Conservation (phyloP, 139 green algal genomes). For the Chlamydomonas sp. region DNA sequence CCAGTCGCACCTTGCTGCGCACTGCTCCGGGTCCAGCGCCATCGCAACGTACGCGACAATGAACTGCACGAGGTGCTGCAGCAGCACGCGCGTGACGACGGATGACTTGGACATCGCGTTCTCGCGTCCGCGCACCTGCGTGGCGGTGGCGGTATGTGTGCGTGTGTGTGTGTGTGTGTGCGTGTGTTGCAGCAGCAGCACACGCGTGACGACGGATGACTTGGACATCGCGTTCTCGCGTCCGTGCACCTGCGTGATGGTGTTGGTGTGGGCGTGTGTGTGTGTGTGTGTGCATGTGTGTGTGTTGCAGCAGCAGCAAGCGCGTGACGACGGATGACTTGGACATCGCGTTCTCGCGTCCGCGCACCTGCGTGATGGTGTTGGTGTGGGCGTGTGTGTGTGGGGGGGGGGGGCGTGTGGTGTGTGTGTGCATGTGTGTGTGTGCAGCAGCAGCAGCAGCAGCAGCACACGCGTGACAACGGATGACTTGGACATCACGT, state of each 20-base stretch:
- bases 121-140: neutral
- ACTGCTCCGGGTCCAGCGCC: conserved; percentile 31
- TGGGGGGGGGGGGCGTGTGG: neutral
- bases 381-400: neutral
- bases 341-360: too few species aligned
- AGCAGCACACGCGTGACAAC: too few species aligned
- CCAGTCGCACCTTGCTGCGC: conserved; percentile 14
- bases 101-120: conserved; percentile 24
- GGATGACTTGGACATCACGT: too few species aligned
- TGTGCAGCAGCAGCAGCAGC: too few species aligned
- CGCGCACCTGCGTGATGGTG: neutral
- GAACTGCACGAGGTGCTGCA: conserved; percentile 54
- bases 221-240: too few species aligned
- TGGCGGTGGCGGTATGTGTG: neutral
- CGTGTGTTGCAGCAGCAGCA: too few species aligned
- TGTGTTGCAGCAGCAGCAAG: too few species aligned
- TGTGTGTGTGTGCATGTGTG: conserved; percentile 1
- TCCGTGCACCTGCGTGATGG: too few species aligned
- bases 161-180: neutral
- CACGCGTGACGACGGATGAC: too few species aligned
- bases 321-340: too few species aligned
- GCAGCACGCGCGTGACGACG: conserved; percentile 51
- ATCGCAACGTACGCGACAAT: conserved; percentile 24
- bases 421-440: neutral
- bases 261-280: too few species aligned